Evolutionary conservation across 148 eudicot genomes (phyloP), one percentile per base, ranked within the genome.

Genomic region (Rheum nobile): DNA sequence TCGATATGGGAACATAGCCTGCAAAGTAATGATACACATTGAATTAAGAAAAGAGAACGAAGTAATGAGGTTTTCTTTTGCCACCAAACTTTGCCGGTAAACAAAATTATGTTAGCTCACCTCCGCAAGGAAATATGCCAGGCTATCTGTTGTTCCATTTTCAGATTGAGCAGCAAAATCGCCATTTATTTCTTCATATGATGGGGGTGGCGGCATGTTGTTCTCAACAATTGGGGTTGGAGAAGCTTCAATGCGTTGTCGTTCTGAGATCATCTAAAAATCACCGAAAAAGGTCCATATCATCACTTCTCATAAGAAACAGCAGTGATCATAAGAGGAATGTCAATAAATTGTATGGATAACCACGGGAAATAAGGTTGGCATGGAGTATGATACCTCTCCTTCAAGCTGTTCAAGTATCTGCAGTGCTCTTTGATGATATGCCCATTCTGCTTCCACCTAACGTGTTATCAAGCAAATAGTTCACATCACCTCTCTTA

Each of bases 221-320:
- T 84, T 87, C 81, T 84, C 87, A 31, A 83, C 54, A 78, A 75
- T 77, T 73, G 96, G 93, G 78, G 72, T 74, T 67, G 97, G 95
- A 81, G 97, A 90, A 74, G 98, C 97, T 86, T 94, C 98, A 76
- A 94, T 94, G 52, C 97, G 83, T 78, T 91, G 96, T 74, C 93
- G 82, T 83, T 94, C 97, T 74, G 90, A 89, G 65, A 80, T 73
- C 96, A 94, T 94, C 98, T 94, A 79, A 24, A 28, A 35, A 74
- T 59, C 68, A 80, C 72, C 71, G 72, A 17, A 75, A 47, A 73
- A 52, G n/a, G 77, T 11, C 31, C 22, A 26, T 28, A 54, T 22
- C 41, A 74, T 22, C 52, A 80, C 46, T 54, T 50, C 44, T 7
- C 71, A 61, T 6, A 28, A 72, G 26, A 26, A 41, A 47, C 22